Base-by-base conservation (phyloP, 495 filamentous ascomycete genomes). In the Xylaria curta region DNA sequence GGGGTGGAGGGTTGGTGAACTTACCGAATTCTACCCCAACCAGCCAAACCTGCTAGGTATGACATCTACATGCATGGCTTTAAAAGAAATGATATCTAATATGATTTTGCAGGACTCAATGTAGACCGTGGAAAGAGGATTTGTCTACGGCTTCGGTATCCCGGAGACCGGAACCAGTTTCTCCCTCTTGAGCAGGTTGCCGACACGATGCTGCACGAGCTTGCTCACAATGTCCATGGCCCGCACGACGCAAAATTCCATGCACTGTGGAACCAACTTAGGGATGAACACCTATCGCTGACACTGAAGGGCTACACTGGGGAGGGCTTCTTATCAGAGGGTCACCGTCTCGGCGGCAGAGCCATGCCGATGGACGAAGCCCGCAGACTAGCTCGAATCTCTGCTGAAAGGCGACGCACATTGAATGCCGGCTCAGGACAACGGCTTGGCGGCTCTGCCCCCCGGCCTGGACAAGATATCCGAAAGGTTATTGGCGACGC, bases 171-270 rank as follows among this genome's bases (percentile, higher is more conserved):
- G 51, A 88, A 81, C 63, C 90, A 92, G 78, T 99, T 99, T 75
- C 80, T 97, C 10, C 91, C 93, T 10, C 74, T 94, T 33, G 94
- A 97, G 66, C 82, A 92, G 72, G 87, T 97, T 2, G 85, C 92
- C 17, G 94, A 97, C 80, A 98, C 95, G 1, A 95, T 98, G 92
- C 88, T 99, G 40, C 96, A 99, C 78, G 96, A 98, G 87, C 88
- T 99, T 1, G 91, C 89, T n/a, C 96, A 99, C 78, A 97, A 91
- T 72, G 87, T 93, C 3, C 88, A 90, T 76, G 93, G 93, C 0
- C 93, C 93, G 0, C 96, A 99, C 76, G 89, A 98, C 69, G 87
- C 84, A 47, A 85, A 92, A 17, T 98, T 98, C 77, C 89, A 97
- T 72, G 89, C 89, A 4, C 82, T 97, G 24, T 97, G 95, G 92